Conservation (phyloP, 257 asterid genomes). For the Jacaranda mimosifolia region DNA sequence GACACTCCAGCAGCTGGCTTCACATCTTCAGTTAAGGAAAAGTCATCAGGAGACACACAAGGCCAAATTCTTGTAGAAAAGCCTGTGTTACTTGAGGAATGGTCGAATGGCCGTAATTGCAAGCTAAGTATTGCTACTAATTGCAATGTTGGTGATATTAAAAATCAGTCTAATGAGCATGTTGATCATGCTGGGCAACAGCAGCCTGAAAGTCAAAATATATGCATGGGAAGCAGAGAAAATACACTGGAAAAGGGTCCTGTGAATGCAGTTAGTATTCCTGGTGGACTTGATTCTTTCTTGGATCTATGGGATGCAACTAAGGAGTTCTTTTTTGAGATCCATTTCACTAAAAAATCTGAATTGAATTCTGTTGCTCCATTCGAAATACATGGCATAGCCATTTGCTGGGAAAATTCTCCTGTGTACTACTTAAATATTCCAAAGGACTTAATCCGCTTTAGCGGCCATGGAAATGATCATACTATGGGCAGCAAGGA, state of each 20-base stretch:
- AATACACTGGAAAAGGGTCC: conserved; percentile 70
- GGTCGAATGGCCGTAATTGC: conserved; percentile 41
- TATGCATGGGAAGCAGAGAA: conserved; percentile 42
- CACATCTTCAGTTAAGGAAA: conserved; percentile 40
- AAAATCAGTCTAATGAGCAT: conserved; percentile 40
- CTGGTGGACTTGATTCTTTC: conserved; percentile 88
- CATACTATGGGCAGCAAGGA: conserved; percentile 46
- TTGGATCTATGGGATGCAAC: conserved; percentile 76
- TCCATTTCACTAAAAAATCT: conserved; percentile 78
- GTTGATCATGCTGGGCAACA: conserved; percentile 40
- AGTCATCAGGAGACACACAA: conserved; percentile 36
- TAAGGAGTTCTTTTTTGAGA: conserved; percentile 78
- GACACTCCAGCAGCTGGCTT: conserved; percentile 41
- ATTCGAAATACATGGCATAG: conserved; percentile 90
- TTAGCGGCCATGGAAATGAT: conserved; percentile 48
- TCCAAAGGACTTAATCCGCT: conserved; percentile 81
- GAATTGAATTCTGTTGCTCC: conserved; percentile 66
- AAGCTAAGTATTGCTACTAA: conserved; percentile 43
- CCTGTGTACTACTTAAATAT: conserved; percentile 86
- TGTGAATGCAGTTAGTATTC: conserved; percentile 63
- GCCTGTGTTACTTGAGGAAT: conserved; percentile 44
- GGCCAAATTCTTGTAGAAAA: conserved; percentile 44
- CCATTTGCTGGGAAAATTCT: conserved; percentile 89
- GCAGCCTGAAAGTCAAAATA: conserved; percentile 47
- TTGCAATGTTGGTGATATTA: conserved; percentile 38